These are phyloP conservation scores for Fimicolochytrium jonesii DNA, from an alignment of 192 early-diverging fungal species.

Conservation along the genomic window DNA sequence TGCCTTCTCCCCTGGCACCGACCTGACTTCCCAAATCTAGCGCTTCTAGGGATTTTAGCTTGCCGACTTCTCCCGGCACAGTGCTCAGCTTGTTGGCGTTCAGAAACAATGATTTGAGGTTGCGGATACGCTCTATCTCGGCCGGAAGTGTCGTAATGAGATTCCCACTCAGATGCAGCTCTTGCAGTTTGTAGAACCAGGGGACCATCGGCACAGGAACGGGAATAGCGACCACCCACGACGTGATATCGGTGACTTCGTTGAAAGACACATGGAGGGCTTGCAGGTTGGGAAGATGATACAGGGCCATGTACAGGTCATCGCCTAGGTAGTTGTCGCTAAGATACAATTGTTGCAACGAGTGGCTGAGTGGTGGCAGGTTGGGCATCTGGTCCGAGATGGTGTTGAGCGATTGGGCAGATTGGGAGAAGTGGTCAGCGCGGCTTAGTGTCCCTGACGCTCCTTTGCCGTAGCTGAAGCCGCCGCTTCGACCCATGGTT, in stretches of 20 bases:
- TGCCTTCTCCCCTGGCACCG: constrained; percentile 38
- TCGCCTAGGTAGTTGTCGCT: constrained; percentile 84
- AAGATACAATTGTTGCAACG: constrained; percentile 62
- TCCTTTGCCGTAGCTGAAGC: constrained; percentile 5
- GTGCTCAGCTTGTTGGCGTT: constrained; percentile 89
- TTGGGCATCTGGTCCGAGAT: not conserved
- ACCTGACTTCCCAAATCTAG: constrained; percentile 85
- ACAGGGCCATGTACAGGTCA: constrained; percentile 71
- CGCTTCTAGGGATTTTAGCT: constrained; percentile 70
- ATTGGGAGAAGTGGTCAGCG: not conserved
- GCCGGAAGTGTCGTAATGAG: constrained; percentile 77
- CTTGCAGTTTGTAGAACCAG: constrained; percentile 60
- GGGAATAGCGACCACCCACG: constrained; percentile 51
- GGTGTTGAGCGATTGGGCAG: not conserved
- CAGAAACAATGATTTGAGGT: constrained; percentile 69
- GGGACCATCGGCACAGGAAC: constrained; percentile 21
- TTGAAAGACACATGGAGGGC: constrained; percentile 79
- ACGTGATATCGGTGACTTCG: constrained; percentile 76
- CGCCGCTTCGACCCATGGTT: constrained; percentile 7
- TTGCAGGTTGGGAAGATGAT: constrained; percentile 68
- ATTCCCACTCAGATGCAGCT: constrained; percentile 82
- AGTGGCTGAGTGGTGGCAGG: constrained; percentile 49
- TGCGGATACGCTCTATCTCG: constrained; percentile 72
- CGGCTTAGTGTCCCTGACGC: not conserved
- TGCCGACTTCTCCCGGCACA: constrained; percentile 84